Base-by-base conservation (phyloP, 805 yeast genomes). In the Pichia cephalocereana region DNA sequence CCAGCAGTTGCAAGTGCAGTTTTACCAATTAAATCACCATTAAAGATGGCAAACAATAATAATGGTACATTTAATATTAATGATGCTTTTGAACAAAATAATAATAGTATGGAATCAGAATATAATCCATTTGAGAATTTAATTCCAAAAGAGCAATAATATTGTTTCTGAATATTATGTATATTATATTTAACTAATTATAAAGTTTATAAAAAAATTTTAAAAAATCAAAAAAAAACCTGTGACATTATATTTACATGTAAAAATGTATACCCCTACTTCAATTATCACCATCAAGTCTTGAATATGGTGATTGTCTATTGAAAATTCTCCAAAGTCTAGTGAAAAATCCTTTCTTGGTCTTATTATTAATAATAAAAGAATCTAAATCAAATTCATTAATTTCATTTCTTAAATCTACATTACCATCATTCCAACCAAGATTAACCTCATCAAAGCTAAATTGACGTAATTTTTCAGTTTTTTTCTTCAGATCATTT, bases 1-100 rank as follows among this genome's bases (percentile, higher is more conserved):
- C 62, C 66, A 11, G 55, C 66, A 1, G 65, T 60, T 9, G 70
- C 69, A 4, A 61, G 61, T 19, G 65, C 63, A 3, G 67, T 65
- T 7, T 52, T 65, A 26, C 67, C 68, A n/a, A 50, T 54, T 4
- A 43, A 62, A 2, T 60, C 67, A 9, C 67, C 67, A 8, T 38
- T 63, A 43, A 53, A 53, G 39, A 43, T 34, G 12, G 8, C 37
- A 9, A 43, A 40, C 32, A 27, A 28, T 37, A 14, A 14, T 10
- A 28, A 26, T 9, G 41, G 19, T 37, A 17, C 41, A 8, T 17
- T 14, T 15, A 23, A 38, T 15, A 30, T 19, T 9, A 18, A 9
- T 34, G 37, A 34, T 14, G 37, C 37, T 27, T 26, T 47, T 17
- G 43, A 32, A 17, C 38, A 44, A 32, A 46, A 26, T 11, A 18